Conservation (phyloP, 1,284 basidiomycete genomes). For the Papiliotrema fonsecae region DNA sequence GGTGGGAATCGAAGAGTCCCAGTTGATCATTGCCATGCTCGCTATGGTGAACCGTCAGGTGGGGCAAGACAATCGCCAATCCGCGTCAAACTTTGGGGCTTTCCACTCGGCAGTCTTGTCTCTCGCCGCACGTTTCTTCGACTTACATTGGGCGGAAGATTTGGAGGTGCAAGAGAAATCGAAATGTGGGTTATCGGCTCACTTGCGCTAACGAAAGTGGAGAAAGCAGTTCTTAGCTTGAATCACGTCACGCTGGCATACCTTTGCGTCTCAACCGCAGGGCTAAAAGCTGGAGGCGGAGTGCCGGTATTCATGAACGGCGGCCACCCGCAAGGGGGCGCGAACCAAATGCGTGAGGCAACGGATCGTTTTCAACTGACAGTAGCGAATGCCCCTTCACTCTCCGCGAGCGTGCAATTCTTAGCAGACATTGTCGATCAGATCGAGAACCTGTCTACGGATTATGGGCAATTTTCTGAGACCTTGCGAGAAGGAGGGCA, state of each 20-base stretch:
- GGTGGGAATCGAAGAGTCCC: conserved; percentile 49
- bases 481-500: conserved; percentile 21
- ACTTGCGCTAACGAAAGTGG: conserved; percentile 4
- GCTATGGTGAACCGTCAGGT: conserved; percentile 49
- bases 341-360: conserved; percentile 18
- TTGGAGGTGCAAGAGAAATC: conserved; percentile 61
- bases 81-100: conserved; percentile 65
- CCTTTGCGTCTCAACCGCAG: conserved; percentile 29
- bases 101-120: conserved; percentile 75
- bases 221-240: conserved; percentile 23
- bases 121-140: conserved; percentile 71
- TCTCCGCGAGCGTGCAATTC: not conserved
- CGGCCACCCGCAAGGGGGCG: conserved; percentile 20
- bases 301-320: conserved; percentile 41
- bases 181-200: conserved; percentile 16
- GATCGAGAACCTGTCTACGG: conserved; percentile 22
- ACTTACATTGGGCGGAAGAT: conserved; percentile 59
- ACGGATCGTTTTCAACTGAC: too few species aligned
- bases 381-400: too few species aligned
- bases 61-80: conserved; percentile 59
- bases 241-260: conserved; percentile 41
- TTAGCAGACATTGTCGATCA: conserved; percentile 24
- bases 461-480: conserved; percentile 30
- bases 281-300: conserved; percentile 33
- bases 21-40: conserved; percentile 50